A percentile compares a stretch with the other conserved stretches of the same genome.
Evolutionary conservation across 305 asterid genomes (phyloP).

Genomic region (Plantago coronopus): DNA sequence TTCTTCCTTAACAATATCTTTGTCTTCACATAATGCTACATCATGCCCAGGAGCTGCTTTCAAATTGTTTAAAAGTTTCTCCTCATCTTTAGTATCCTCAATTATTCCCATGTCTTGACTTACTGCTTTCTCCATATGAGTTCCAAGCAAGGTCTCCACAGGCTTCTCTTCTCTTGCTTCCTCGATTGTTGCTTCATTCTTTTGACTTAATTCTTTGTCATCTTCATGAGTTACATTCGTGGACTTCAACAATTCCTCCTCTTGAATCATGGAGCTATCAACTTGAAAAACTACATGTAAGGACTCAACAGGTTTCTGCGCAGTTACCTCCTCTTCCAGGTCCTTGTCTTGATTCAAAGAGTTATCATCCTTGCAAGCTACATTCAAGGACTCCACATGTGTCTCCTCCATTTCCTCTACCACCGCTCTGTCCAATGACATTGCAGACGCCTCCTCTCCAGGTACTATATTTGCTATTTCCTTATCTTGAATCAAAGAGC

Average conservation of each 20-base stretch:
- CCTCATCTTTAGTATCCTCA: conserved; percentile 1
- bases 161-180: neutral
- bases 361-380: neutral
- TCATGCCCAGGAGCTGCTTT: neutral
- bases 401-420: neutral
- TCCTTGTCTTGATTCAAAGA: conserved; percentile 1
- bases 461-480: neutral
- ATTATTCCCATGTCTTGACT: neutral
- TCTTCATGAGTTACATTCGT: conserved; percentile 25
- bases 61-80: neutral
- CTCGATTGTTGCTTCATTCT: neutral
- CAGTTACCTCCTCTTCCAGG: neutral
- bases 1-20: neutral
- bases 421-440: neutral
- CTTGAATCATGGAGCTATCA: neutral
- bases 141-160: neutral
- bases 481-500: neutral
- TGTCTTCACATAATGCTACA: conserved; percentile 1
- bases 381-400: conserved; percentile 2
- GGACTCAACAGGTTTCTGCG: neutral
- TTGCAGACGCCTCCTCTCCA: neutral
- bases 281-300: neutral
- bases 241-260: conserved; percentile 2
- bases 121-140: neutral
- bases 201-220: conserved; percentile 14